Percentiles rank a stretch among this genome's conserved stretches.
Evolutionary conservation across 2,329 filamentous ascomycete species (phyloP).

Genomic region (Alternaria arborescens): DNA sequence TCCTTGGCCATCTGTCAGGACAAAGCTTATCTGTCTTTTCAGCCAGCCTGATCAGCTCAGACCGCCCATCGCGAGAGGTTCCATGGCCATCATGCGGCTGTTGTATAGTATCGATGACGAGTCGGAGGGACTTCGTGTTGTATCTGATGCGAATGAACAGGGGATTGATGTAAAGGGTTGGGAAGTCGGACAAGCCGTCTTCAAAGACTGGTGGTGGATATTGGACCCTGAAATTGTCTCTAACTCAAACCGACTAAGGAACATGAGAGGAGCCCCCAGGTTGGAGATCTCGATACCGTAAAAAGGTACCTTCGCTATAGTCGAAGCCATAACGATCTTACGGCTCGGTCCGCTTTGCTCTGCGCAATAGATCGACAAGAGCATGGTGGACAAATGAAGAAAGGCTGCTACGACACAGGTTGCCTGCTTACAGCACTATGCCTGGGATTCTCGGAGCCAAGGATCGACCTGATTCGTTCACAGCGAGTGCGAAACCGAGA

Average conservation of each 20-base stretch:
- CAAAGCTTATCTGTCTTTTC: background rate
- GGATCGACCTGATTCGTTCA: too few relatives aligned
- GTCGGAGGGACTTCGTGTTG: background rate
- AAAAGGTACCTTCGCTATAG: background rate
- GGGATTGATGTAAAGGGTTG: background rate
- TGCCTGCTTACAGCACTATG: too few relatives aligned
- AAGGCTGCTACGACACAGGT: too few relatives aligned
- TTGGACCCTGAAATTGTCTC: background rate
- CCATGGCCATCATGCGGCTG: background rate
- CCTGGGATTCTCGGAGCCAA: too few relatives aligned
- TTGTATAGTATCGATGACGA: background rate
- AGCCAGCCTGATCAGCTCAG: background rate
- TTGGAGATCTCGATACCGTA: background rate
- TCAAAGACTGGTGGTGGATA: background rate
- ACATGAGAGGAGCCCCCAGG: background rate
- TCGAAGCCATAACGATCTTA: background rate
- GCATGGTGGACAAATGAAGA: too few relatives aligned
- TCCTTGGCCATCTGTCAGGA: slow-evolving; percentile 1
- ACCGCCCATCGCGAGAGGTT: background rate
- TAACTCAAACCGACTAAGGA: background rate
- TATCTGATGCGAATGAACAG: background rate
- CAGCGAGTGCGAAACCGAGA: too few relatives aligned
- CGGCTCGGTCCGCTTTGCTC: background rate
- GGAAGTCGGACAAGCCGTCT: background rate
- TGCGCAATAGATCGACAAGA: background rate